Conservation (phyloP, 805 yeast species). For the Maudiozyma pseudohumilis region DNA sequence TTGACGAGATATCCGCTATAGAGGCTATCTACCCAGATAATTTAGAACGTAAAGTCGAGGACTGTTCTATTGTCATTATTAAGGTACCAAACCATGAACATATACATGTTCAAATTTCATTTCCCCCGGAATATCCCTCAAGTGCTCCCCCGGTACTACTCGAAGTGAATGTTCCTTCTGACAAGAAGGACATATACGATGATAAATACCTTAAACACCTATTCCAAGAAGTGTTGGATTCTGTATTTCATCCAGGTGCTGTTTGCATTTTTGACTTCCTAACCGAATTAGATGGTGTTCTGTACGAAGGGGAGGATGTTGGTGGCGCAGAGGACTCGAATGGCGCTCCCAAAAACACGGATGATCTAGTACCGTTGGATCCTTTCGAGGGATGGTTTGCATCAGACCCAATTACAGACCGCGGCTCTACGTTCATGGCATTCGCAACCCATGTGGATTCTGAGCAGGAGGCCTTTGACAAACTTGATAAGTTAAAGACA, state of each 20-base stretch:
- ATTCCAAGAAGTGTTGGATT: slow-evolving; percentile 43
- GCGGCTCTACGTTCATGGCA: slow-evolving; percentile 80
- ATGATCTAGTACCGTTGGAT: slow-evolving; percentile 27
- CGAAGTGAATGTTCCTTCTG: slow-evolving; percentile 33
- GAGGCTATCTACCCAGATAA: slow-evolving; percentile 79
- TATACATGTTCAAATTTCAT: slow-evolving; percentile 53
- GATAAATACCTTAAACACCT: slow-evolving; percentile 39
- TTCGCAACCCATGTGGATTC: slow-evolving; percentile 54
- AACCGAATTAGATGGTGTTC: slow-evolving; percentile 50
- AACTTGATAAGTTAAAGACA: slow-evolving; percentile 41
- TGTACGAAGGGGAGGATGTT: slow-evolving; percentile 22
- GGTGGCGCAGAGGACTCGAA: slow-evolving; percentile 22
- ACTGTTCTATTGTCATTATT: slow-evolving; percentile 34
- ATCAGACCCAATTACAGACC: slow-evolving; percentile 69
- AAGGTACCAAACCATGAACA: slow-evolving; percentile 54
- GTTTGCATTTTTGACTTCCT: slow-evolving; percentile 77
- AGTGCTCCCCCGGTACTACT: slow-evolving; percentile 48
- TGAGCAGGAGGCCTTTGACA: slow-evolving; percentile 55
- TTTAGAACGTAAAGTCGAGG: slow-evolving; percentile 29
- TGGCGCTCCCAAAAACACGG: slow-evolving; percentile 6
- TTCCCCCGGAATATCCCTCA: slow-evolving; percentile 64
- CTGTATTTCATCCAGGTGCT: slow-evolving; percentile 44
- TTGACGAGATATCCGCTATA: slow-evolving; percentile 71
- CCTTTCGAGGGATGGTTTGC: slow-evolving; percentile 64
- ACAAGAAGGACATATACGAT: slow-evolving; percentile 28